Evolutionary conservation across 2,329 filamentous ascomycete genomes (phyloP), one percentile per base, ranked within the genome.

Genomic region (Colletotrichum noveboracense): DNA sequence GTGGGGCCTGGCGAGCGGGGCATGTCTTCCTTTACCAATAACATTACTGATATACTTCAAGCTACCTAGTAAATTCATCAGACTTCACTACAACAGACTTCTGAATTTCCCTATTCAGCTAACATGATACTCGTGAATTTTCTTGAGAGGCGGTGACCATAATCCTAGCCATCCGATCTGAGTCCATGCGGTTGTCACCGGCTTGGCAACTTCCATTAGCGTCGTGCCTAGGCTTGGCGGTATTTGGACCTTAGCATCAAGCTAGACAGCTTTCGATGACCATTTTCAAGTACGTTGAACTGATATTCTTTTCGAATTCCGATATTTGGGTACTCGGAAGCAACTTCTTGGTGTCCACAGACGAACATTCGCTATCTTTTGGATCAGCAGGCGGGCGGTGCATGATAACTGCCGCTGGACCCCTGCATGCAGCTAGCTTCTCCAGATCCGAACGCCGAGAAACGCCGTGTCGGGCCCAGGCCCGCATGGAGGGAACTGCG

Each of bases 251-350:
- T 52, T n/a, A 52, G 6, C n/a, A 52, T 21, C 10, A 13, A 21
- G 43, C 10, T 52, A 52, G 43, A 52, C 43, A 52, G 2, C 43
- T 24, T 5, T 21, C 43, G 13, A 21, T 52, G 10, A 24, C 0
- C 10, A 21, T 4, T 7, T 52, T 52, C 43, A 13, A 52, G 10
- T 5, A 12, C 43, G 43, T 52, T 2, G 12, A 52, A 52, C 43
- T 13, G 1, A 21, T 5, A 13, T 21, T 52, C n/a, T 13, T 52
- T 13, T 21, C 0, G 0, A 24, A 52, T 13, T 6, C 6, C n/a
- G n/a, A 52, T 52, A 0, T 5, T 21, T 1, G 1, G 43, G 43
- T 52, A 5, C 0, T 52, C 1, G 43, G n/a, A 21, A 52, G 18
- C 43, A 52, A 52, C n/a, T n/a, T 48, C n/a, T 48, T 48, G n/a